Evolutionary conservation across 1,284 basidiomycete genomes (phyloP).

Genomic region (Volvariella volvacea): DNA sequence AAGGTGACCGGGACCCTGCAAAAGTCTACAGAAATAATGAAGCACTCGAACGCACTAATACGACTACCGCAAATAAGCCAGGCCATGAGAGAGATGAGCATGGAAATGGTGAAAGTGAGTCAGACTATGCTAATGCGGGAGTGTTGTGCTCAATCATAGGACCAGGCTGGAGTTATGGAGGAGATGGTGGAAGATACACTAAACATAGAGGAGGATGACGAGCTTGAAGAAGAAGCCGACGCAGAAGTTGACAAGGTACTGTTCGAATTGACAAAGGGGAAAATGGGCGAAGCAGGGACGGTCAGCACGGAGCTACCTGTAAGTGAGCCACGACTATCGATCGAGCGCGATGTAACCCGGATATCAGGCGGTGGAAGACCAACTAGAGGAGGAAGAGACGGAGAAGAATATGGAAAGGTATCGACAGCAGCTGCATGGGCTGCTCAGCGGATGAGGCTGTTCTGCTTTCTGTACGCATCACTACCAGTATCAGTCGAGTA

Average conservation of each 20-base stretch:
- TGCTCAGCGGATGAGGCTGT: slow-evolving; percentile 61
- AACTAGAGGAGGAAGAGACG: slow-evolving; percentile 71
- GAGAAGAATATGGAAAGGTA: slow-evolving; percentile 85
- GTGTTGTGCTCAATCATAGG: not conserved
- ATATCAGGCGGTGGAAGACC: slow-evolving; percentile 46
- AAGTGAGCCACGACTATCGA: slow-evolving; percentile 24
- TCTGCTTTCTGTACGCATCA: not conserved
- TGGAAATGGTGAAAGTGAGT: slow-evolving; percentile 95
- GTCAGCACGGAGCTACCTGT: slow-evolving; percentile 78
- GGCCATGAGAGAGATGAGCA: slow-evolving; percentile 95
- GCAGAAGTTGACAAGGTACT: slow-evolving; percentile 96
- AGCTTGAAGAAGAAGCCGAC: slow-evolving; percentile 94
- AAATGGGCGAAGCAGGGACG: slow-evolving; percentile 78
- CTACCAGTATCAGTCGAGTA: no score
- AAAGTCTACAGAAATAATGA: slow-evolving; percentile 99
- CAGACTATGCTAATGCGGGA: slow-evolving; percentile 7
- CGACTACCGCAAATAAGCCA: slow-evolving; percentile 90
- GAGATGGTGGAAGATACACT: slow-evolving; percentile 90
- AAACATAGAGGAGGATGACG: slow-evolving; percentile 87
- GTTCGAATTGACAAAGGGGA: slow-evolving; percentile 94
- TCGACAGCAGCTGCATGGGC: slow-evolving; percentile 77
- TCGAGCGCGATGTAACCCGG: slow-evolving; percentile 1
- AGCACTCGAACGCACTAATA: slow-evolving; percentile 87
- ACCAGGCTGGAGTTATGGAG: slow-evolving; percentile 86
- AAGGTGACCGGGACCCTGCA: slow-evolving; percentile 97